phyloP scores from a whole-genome alignment of 2,329 filamentous ascomycete genomes.

The Thelonectria discophora region DNA sequence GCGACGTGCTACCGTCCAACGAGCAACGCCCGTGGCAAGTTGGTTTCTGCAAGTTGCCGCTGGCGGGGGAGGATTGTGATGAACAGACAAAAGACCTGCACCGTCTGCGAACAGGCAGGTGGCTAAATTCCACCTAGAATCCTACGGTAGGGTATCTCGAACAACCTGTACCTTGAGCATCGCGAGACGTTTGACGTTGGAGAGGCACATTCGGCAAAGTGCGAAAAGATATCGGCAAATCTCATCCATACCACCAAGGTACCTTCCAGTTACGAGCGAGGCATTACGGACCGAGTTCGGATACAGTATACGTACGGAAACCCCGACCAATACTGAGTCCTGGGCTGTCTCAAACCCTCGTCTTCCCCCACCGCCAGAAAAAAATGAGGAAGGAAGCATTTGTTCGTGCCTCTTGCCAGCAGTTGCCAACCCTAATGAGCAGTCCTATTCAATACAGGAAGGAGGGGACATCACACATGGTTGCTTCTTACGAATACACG shows the following conservation, averaged over 20 bases:
- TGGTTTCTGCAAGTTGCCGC: conserved; percentile 10
- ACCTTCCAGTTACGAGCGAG: not conserved
- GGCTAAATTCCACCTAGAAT: not conserved
- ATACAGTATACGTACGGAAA: too few relatives aligned
- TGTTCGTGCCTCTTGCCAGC: not conserved
- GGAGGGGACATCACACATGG: not conserved
- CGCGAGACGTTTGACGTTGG: not conserved
- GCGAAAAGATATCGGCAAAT: not conserved
- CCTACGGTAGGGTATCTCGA: not conserved
- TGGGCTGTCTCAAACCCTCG: not conserved
- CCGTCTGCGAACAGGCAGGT: not conserved
- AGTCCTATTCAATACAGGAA: not conserved
- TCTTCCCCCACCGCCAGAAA: not conserved
- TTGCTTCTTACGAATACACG: not conserved
- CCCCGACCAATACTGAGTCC: not conserved
- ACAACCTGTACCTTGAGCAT: not conserved
- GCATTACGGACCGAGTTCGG: too few relatives aligned
- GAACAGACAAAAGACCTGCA: conserved; percentile 2
- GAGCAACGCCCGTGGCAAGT: not conserved
- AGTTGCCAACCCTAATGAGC: not conserved
- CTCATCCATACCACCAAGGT: not conserved
- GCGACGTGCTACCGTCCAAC: not conserved
- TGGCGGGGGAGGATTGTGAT: conserved; percentile 1
- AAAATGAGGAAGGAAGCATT: not conserved
- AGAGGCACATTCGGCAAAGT: not conserved